These are phyloP conservation scores for Brettanomyces anomalus DNA, from an alignment of 805 yeast species.

Conservation along the genomic window DNA sequence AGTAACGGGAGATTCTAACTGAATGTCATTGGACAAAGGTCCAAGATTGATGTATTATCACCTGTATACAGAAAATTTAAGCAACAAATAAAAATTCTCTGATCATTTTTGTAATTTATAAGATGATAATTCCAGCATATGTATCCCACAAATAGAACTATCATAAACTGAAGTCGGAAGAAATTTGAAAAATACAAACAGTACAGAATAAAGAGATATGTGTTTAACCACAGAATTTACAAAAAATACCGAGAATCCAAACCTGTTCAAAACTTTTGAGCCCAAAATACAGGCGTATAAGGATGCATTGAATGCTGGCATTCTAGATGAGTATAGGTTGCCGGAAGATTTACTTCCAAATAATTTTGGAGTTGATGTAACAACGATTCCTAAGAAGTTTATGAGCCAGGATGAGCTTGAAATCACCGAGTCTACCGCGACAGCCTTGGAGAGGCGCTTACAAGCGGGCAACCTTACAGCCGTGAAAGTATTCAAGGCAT, in stretches of 20 bases:
- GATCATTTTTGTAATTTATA: no score
- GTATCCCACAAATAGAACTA: no score
- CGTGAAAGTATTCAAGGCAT: slow-evolving; percentile 36
- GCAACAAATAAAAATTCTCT: no score
- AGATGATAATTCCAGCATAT: no score
- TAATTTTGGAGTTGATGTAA: slow-evolving; percentile 16
- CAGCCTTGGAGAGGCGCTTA: slow-evolving; percentile 23
- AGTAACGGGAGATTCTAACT: no score
- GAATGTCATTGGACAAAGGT: no score
- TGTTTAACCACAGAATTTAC: not conserved
- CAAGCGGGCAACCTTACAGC: slow-evolving; percentile 30
- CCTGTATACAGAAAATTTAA: no score
- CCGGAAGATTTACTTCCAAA: slow-evolving; percentile 14
- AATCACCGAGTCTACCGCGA: slow-evolving; percentile 32
- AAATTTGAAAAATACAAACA: no score
- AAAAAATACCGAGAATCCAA: slow-evolving; percentile 13
- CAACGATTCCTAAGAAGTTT: slow-evolving; percentile 20
- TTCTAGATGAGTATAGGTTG: slow-evolving; percentile 18
- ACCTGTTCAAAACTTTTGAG: slow-evolving; percentile 15
- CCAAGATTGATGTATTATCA: no score
- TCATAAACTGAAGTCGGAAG: no score
- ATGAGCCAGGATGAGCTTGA: slow-evolving; percentile 27
- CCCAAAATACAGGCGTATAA: slow-evolving; percentile 27
- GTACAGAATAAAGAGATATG: not conserved
- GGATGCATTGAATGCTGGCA: slow-evolving; percentile 16